Conservation (phyloP, 139 green algal genomes). For the Edaphochlamys debaryana region DNA sequence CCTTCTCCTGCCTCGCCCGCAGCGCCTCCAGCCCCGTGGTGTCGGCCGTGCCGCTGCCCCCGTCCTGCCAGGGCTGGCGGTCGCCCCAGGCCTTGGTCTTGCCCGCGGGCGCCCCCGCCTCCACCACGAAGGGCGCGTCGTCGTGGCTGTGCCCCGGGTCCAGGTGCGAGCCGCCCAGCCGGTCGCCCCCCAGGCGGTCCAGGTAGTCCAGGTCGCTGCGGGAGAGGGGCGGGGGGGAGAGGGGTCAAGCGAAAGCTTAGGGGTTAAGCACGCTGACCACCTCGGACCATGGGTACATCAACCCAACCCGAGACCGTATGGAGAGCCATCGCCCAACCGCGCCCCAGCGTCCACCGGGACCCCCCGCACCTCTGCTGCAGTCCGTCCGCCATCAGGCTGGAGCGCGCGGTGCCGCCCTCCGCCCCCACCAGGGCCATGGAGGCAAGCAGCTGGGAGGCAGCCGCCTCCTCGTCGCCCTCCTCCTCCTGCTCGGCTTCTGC, state of each 20-base stretch:
- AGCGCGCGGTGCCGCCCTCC: not conserved
- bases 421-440: conserved; percentile 18
- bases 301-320: no score
- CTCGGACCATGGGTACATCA: no score
- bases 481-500: no score
- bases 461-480: no score
- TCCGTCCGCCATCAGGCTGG: not conserved
- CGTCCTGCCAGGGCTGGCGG: conserved; percentile 3
- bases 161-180: not conserved
- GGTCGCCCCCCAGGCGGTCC: not conserved
- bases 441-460: not conserved
- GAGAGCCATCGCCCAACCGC: no score
- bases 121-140: not conserved
- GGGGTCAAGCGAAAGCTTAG: no score
- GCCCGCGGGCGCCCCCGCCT: conserved; percentile 15
- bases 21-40: conserved; percentile 18
- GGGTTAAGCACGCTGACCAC: no score
- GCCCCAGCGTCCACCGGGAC: no score
- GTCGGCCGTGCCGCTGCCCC: not conserved
- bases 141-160: not conserved
- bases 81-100: conserved; percentile 23
- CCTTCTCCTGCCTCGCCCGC: conserved; percentile 7
- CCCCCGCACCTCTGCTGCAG: not conserved
- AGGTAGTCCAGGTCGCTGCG: conserved; percentile 34
- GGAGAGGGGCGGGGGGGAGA: no score